Evolutionary conservation across 1,284 basidiomycete genomes (phyloP), one percentile per base, ranked within the genome.

Genomic region (Psilocybe mexicana): DNA sequence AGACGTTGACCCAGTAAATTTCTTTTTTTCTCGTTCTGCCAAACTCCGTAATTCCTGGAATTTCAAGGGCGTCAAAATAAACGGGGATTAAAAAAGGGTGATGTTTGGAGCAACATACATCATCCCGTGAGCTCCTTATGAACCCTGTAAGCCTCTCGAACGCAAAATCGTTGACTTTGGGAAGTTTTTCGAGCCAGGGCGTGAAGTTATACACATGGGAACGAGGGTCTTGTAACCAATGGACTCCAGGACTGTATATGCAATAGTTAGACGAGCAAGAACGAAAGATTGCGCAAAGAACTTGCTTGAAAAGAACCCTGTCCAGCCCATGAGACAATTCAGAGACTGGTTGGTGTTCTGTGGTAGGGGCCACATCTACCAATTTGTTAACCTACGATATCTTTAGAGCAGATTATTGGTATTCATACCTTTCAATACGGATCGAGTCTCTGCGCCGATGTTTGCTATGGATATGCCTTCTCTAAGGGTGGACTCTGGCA

Each of bases 1-100:
- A n/a, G 94, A 96, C 0, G 96, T 99, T 7, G 93, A 96, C 0
- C 96, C 96, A 14, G 85, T 84, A 70, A 92, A 98, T 42, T 70
- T 78, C 44, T 85, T 82, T 0, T 78, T 71, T 59, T 91, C 79
- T 40, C 73, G 71, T 63, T 82, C 77, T 0, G 91, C 89, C 12
- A 97, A 74, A 2, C 72, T 68, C 56, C 81, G 77, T 4, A 98
- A 76, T 59, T 91, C 87, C 87, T 92, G 55, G 6, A 36, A 24
- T 40, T n/a, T 14, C 3, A n/a, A 30, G 35, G n/a, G 35, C 8
- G 18, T 8, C 10, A 43, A 18, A 18, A 11, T 18, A 30, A 11
- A 58, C 53, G 18, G 18, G 52, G 26, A 47, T 47, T 40, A 5
- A 44, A n/a, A 28, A 43, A 28, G 47, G 23, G 57, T 23, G 12